Evolutionary conservation across 345 rosid genomes (phyloP).

Genomic region (Erodium maritimum): DNA sequence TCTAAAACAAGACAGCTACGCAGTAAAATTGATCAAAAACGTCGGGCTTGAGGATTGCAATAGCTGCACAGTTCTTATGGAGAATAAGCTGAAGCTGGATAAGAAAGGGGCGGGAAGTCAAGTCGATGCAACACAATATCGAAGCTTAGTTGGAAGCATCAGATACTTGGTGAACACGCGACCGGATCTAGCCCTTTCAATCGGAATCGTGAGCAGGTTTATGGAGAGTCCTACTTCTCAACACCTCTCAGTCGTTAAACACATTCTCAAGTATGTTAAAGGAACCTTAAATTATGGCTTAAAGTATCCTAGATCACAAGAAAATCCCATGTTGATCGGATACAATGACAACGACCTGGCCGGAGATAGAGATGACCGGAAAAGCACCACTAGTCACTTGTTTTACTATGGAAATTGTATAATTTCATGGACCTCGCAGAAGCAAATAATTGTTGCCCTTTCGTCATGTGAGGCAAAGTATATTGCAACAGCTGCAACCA

Average conservation of each 20-base stretch:
- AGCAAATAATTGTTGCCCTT: conserved; percentile 1
- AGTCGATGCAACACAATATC: not conserved
- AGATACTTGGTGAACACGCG: not conserved
- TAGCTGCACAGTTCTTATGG: not conserved
- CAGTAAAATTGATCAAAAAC: not conserved
- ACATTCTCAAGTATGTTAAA: not conserved
- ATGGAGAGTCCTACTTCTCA: not conserved
- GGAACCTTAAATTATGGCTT: not conserved
- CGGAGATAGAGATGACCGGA: not conserved
- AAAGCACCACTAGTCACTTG: no score
- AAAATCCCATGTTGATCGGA: not conserved
- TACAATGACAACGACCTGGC: not conserved
- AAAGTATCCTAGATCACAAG: not conserved
- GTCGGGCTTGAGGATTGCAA: not conserved
- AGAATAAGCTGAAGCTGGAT: not conserved
- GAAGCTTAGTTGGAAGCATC: not conserved
- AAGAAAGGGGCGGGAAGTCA: not conserved
- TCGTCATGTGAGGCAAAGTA: conserved; percentile 4
- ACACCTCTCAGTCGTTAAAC: not conserved
- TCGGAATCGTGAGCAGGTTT: not conserved
- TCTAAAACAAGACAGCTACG: not conserved
- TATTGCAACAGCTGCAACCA: not conserved
- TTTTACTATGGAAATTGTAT: not conserved
- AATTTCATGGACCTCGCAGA: not conserved
- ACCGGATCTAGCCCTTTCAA: not conserved